Conservation (phyloP, 2,329 filamentous ascomycete genomes). For the Daldinia sp. region DNA sequence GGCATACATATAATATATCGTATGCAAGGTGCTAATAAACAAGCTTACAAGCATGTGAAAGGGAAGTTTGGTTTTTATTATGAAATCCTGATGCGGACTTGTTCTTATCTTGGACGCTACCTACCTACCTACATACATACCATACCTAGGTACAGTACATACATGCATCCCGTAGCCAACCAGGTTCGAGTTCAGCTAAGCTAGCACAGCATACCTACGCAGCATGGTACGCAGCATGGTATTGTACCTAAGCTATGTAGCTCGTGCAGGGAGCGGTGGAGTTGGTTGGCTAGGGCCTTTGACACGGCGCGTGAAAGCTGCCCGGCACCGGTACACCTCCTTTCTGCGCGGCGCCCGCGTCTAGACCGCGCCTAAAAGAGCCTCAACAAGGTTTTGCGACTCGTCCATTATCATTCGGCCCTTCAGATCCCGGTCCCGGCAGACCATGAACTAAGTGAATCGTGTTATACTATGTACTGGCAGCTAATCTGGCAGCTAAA, state of each 20-base stretch:
- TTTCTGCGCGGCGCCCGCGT: conserved; percentile 20
- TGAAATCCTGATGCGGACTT: neutral
- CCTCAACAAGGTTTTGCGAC: conserved; percentile 36
- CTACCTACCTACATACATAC: too few relatives aligned
- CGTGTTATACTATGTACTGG: too few relatives aligned
- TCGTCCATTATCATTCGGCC: conserved; percentile 25
- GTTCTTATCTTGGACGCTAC: conserved; percentile 11
- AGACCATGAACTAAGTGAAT: conserved; percentile 6
- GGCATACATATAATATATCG: neutral
- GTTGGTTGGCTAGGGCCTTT: conserved; percentile 17
- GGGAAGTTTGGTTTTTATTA: neutral
- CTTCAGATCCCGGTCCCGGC: conserved; percentile 23
- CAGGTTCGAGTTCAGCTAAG: neutral
- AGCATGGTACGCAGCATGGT: neutral
- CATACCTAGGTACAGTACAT: too few relatives aligned
- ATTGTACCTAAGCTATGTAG: neutral
- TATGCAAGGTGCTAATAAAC: neutral
- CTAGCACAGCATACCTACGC: neutral
- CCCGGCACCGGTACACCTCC: conserved; percentile 18
- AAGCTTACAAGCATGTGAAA: conserved; percentile 10
- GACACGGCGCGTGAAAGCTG: neutral
- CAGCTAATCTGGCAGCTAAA: too few relatives aligned
- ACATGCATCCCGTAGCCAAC: too few relatives aligned
- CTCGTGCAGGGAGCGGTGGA: conserved; percentile 9
- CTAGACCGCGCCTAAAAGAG: conserved; percentile 34